Percentiles rank a stretch among this genome's conserved stretches.
Evolutionary conservation across 768 basidiomycete species (phyloP).

Genomic region (Scleroderma citrinum): DNA sequence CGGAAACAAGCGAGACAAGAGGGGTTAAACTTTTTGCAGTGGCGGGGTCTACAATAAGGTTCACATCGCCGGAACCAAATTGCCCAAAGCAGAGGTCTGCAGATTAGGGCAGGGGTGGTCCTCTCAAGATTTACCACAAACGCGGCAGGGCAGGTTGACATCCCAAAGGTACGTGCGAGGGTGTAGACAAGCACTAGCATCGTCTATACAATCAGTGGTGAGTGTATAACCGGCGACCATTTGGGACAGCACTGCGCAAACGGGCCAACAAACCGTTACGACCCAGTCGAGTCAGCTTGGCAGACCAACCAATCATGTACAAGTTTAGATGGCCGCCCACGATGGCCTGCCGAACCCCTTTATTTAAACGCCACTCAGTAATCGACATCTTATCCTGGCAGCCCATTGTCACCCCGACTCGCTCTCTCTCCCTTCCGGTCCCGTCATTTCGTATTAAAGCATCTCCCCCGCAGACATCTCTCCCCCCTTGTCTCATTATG

Average conservation of each 20-base stretch:
- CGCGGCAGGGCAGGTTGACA: too few species aligned
- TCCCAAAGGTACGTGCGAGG: too few species aligned
- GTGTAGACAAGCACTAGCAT: too few species aligned
- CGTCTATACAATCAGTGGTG: too few species aligned
- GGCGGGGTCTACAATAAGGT: neutral
- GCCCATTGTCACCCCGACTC: constrained; percentile 26
- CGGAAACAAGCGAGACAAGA: neutral
- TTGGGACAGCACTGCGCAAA: constrained; percentile 7
- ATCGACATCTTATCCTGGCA: constrained; percentile 9
- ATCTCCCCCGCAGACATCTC: constrained; percentile 18
- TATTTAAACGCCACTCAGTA: constrained; percentile 27
- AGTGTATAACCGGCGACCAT: too few species aligned
- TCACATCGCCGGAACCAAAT: neutral
- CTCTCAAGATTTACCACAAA: too few species aligned
- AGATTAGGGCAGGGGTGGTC: too few species aligned
- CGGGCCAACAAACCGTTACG: constrained; percentile 28
- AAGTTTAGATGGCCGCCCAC: constrained; percentile 28
- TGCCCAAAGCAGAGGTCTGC: neutral
- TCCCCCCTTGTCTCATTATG: constrained; percentile 31
- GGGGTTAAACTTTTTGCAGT: neutral
- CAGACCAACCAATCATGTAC: constrained; percentile 29
- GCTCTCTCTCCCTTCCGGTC: too few species aligned
- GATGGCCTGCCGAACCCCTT: constrained; percentile 37
- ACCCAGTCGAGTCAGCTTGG: constrained; percentile 36
- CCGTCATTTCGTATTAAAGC: too few species aligned